Evolutionary conservation across 1,139 yeast genomes (phyloP), one percentile per base, ranked within the genome.

Genomic region (Magnusiomyces suaveolens): DNA sequence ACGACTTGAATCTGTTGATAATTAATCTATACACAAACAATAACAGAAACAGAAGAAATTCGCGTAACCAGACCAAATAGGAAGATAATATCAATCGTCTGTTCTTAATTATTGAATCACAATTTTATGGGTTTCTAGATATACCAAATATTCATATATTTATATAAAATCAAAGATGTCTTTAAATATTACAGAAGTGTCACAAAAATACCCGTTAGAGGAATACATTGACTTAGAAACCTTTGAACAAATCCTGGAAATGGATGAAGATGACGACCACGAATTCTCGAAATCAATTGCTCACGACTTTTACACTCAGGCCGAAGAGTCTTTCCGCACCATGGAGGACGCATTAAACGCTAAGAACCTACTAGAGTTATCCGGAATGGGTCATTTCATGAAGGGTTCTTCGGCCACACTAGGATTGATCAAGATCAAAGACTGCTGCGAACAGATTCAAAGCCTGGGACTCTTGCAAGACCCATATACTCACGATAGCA

Each of bases 371-470:
- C 77, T 73, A 43, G 76, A 80, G 58, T 73, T 92, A 58, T 84
- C 92, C 25, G 75, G 82, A 21, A 73, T 87, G 60, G 98, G 98
- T 26, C 98, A 92, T 68, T 92, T 87, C 68, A 75, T 92, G 59
- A 94, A 94, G 69, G 98, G 98, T 48, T 84, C 95, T 12, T 95
- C 97, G 1, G 96, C 97, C 2, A 94, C 97, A 0, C 74, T 94
- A 58, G 98, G 98, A 0, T 76, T 92, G 56, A 80, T 80, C 48
- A 81, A 83, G 60, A 86, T 92, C 54, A 87, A 92, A 59, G 79
- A 81, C 64, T 86, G 88, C 63, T 92, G 98, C 71, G 98, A 90
- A 69, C 76, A 92, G 63, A 89, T 92, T 60, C 98, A 92, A 69
- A 88, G 90, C 68, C 81, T 87, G 63, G 97, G 96, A n/a, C 65